Evolutionary conservation across 345 rosid species (phyloP), one percentile per base, ranked within the genome.

Genomic region (Eutrema yunnanense): DNA sequence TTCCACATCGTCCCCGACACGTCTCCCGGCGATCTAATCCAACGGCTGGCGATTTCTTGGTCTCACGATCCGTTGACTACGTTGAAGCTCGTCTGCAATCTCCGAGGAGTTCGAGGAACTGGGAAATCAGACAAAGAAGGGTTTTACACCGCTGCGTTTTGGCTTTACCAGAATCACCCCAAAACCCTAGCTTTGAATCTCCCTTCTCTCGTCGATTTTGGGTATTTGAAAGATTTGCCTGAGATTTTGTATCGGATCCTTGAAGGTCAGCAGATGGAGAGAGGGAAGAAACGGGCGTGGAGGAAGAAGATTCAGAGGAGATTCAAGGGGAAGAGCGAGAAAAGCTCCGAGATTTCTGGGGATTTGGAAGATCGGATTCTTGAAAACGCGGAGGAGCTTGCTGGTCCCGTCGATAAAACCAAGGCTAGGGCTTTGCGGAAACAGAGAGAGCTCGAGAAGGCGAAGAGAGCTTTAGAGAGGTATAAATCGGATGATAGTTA

Each of bases 111-210:
- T 2, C 81, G 87, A 1, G 88, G 97, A 13, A 87, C 87, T 0
- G 92, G 92, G 12, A 87, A 91, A 22, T 79, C 86, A 1, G 88
- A 89, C 43, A 87, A 71, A 74, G 91, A 87, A 77, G 90, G 96
- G 30, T 91, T 83, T 78, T 84, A 86, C 62, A 63, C 81, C 0
- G 77, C 82, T 0, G 90, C 85, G 7, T 47, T 75, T 36, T 91
- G 92, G 93, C 79, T 89, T 38, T 80, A 76, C 67, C 19, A 65
- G 46, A 67, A 73, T 53, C 92, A 86, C 34, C 94, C 96, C 2
- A 80, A 81, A 43, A 85, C 96, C 13, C 74, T 92, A 16, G 87
- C 93, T 29, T 80, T 76, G 56, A 92, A 83, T 61, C 62, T 80
- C 16, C 73, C 67, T 2, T 44, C 74, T 9, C 71, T 85, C 34